phyloP scores from a whole-genome alignment of 306 rosid species.

The Cucurbita maxima region DNA sequence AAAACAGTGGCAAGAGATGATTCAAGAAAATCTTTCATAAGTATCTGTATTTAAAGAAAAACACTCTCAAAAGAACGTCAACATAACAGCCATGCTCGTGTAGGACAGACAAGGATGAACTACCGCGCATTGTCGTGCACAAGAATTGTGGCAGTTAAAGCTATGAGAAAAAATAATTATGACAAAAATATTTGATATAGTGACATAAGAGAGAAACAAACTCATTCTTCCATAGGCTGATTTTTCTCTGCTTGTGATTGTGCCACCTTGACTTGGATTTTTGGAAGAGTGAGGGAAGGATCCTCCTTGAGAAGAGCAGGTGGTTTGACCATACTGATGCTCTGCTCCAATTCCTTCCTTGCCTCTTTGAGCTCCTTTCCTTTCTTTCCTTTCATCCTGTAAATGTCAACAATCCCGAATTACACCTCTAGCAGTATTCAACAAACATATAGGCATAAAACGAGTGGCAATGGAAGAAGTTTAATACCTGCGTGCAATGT shows the following conservation, averaged over 20 bases:
- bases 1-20: not conserved
- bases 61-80: not conserved
- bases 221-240: constrained; percentile 56
- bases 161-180: not conserved
- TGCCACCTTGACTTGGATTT: constrained; percentile 37
- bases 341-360: constrained; percentile 29
- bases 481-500: constrained; percentile 32
- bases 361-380: constrained; percentile 20
- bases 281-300: constrained; percentile 32
- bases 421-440: not conserved
- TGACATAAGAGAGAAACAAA: not conserved
- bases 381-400: constrained; percentile 42
- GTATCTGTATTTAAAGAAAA: not conserved
- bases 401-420: not conserved
- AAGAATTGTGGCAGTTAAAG: not conserved
- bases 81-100: not conserved
- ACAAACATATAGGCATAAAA: not conserved
- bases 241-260: constrained; percentile 21
- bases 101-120: not conserved
- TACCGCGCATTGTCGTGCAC: not conserved
- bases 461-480: not conserved
- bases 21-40: not conserved
- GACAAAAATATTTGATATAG: not conserved
- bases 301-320: constrained; percentile 35
- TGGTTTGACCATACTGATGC: constrained; percentile 36